A percentile compares a stretch with the other conserved stretches of the same genome.
These are phyloP conservation scores for Clitopilus passeckerianus DNA, from an alignment of 768 basidiomycete genomes.

Conservation along the genomic window DNA sequence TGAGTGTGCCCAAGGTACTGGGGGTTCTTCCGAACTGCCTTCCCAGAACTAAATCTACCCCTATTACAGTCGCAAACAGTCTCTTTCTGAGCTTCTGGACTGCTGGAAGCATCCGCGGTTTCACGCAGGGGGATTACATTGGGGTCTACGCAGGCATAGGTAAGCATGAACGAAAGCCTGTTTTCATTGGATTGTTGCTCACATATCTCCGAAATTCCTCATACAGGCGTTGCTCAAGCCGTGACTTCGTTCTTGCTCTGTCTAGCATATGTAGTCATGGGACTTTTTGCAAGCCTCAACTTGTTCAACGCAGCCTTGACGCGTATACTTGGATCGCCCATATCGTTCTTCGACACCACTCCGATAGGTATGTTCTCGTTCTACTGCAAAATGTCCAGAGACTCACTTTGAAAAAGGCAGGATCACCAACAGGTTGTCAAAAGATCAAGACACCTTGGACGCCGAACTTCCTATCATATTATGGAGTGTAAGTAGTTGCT, in stretches of 20 bases:
- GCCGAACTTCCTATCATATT: constrained; percentile 39
- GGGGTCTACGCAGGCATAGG: constrained; percentile 45
- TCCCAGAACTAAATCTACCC: not conserved
- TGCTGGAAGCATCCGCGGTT: constrained; percentile 43
- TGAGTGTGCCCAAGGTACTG: constrained; percentile 46
- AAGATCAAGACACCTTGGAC: constrained; percentile 59
- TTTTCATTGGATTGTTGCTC: not conserved
- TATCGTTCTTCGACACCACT: constrained; percentile 71
- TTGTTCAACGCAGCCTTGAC: constrained; percentile 54
- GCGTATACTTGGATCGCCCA: constrained; percentile 54
- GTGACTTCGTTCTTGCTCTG: constrained; percentile 46
- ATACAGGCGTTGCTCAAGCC: constrained; percentile 41
- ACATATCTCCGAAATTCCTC: not conserved
- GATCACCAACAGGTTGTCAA: constrained; percentile 52
- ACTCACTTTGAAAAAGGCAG: constrained; percentile 32
- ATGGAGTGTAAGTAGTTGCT: constrained; percentile 31
- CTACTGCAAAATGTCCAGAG: not conserved
- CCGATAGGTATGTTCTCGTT: constrained; percentile 43
- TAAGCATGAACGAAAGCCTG: constrained; percentile 10
- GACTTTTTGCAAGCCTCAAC: constrained; percentile 35
- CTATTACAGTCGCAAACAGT: constrained; percentile 47
- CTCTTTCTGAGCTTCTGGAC: constrained; percentile 78
- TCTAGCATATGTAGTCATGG: constrained; percentile 43
- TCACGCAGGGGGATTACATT: constrained; percentile 66
- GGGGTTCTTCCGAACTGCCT: not conserved